Percentiles rank a stretch among this genome's conserved stretches.
These are phyloP conservation scores for Talaromyces verruculosus DNA, from an alignment of 2,329 filamentous ascomycete species.

Conservation along the genomic window DNA sequence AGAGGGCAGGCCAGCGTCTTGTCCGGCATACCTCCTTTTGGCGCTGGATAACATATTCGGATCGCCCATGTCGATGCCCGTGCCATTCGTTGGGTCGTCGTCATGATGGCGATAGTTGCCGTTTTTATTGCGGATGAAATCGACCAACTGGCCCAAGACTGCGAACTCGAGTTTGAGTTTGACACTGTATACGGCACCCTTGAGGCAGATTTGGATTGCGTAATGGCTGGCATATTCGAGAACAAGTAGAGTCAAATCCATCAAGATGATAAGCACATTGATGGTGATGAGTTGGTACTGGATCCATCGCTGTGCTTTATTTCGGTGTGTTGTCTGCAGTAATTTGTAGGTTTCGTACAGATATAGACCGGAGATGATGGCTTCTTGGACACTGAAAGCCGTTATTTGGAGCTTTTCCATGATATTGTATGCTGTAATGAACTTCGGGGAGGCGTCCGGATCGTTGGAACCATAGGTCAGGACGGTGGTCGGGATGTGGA, in stretches of 20 bases:
- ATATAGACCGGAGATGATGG: conserved; percentile 51
- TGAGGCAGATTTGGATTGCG: conserved; percentile 47
- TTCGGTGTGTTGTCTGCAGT: conserved; percentile 38
- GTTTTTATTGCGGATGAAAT: conserved; percentile 33
- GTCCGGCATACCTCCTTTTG: conserved; percentile 14
- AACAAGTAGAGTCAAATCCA: conserved; percentile 48
- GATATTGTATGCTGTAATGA: conserved; percentile 45
- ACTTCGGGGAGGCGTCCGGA: conserved; percentile 27
- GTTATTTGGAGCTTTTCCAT: conserved; percentile 50
- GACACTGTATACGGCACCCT: conserved; percentile 50
- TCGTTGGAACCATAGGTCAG: conserved; percentile 52
- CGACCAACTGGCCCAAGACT: conserved; percentile 52
- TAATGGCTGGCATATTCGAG: conserved; percentile 47
- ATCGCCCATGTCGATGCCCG: background rate
- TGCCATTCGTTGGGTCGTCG: conserved; percentile 26
- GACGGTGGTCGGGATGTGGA: conserved; percentile 57
- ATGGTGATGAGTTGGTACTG: conserved; percentile 52
- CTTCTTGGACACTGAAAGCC: conserved; percentile 49
- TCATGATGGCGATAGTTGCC: conserved; percentile 24
- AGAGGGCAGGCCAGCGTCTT: conserved; percentile 18
- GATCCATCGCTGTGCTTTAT: conserved; percentile 41
- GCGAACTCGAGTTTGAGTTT: conserved; percentile 53
- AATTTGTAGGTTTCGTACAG: conserved; percentile 55
- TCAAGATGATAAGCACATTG: conserved; percentile 49
- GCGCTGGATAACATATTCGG: background rate